These are phyloP conservation scores for Trichoderma arundinaceum DNA, from an alignment of 2,329 filamentous ascomycete genomes.

Conservation along the genomic window DNA sequence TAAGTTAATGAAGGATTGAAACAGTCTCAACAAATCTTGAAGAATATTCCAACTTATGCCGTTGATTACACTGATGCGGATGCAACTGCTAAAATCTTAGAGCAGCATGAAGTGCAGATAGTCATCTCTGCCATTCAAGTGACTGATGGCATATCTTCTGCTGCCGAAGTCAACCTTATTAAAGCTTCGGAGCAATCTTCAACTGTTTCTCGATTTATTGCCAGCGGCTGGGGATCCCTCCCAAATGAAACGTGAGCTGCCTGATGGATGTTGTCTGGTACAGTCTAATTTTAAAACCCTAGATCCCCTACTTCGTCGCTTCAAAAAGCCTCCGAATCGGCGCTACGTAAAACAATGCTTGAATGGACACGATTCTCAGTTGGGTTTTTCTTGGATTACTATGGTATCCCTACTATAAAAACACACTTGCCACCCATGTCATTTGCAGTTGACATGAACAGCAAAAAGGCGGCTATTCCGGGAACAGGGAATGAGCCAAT, in stretches of 20 bases:
- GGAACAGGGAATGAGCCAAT: conserved; percentile 52
- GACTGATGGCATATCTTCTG: conserved; percentile 41
- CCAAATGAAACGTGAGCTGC: conserved; percentile 22
- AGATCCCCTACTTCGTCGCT: not conserved
- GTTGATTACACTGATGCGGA: conserved; percentile 42
- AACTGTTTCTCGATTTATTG: conserved; percentile 49
- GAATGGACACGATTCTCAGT: conserved; percentile 48
- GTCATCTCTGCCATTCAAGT: conserved; percentile 50
- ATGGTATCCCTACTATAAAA: conserved; percentile 45
- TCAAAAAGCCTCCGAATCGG: not conserved
- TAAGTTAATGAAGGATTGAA: not conserved
- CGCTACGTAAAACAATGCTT: conserved; percentile 36
- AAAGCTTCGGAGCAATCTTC: conserved; percentile 48
- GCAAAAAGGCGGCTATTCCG: conserved; percentile 54
- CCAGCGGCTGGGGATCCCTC: conserved; percentile 46
- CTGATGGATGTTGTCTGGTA: not conserved
- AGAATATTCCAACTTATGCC: not conserved
- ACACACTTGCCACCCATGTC: conserved; percentile 48
- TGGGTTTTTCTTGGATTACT: conserved; percentile 54
- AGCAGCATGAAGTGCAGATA: conserved; percentile 49
- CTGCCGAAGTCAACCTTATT: conserved; percentile 51
- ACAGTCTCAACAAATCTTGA: not conserved
- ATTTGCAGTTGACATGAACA: conserved; percentile 51
- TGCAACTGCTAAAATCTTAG: conserved; percentile 36
- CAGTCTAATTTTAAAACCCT: not conserved